Evolutionary conservation across 805 yeast species (phyloP), one percentile per base, ranked within the genome.

Genomic region (Yamadazyma akitaensis): DNA sequence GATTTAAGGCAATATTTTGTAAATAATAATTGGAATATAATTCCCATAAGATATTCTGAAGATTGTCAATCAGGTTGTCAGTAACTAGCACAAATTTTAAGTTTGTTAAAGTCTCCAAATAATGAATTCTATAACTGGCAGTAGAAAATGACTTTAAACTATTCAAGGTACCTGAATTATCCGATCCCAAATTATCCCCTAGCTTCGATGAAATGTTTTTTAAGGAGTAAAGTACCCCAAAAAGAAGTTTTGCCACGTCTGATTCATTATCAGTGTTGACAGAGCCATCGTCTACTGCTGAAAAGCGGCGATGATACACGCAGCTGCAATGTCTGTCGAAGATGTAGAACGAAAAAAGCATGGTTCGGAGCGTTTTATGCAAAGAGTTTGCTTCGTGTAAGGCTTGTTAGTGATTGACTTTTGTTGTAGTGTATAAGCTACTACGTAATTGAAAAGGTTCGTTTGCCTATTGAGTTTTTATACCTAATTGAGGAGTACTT

Each of bases 271-370:
- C 77, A 12, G 72, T 67, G 56, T 83, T 84, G 44, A 64, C 57
- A 8, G 56, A 31, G 14, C 65, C 64, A n/a, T 49, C 50, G 13
- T 43, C 42, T 4, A 34, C 39, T 4, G 18, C 14, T 3, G 45
- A 40, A 51, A 57, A 91, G 61, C 88, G 95, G 44, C 95, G 72
- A 51, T 80, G 79, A 65, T 80, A 92, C 16, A 92, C 81, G 64
- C 98, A 91, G 52, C 85, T 70, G 66, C 97, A 88, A 67, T 92
- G 97, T 61, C 94, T 78, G 63, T 92, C 97, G 61, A 85, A 92
- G 46, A 92, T 80, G 87, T 90, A 88, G 60, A 91, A 85, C 10
- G 96, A 87, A 68, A 84, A 46, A 37, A 51, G 45, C 48, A 42
- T 46, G n/a, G 32, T 5, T 21, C 7, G 7, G 24, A 5, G 24